phyloP scores from a whole-genome alignment of 805 yeast genomes.

The Hanseniaspora lachancei region DNA sequence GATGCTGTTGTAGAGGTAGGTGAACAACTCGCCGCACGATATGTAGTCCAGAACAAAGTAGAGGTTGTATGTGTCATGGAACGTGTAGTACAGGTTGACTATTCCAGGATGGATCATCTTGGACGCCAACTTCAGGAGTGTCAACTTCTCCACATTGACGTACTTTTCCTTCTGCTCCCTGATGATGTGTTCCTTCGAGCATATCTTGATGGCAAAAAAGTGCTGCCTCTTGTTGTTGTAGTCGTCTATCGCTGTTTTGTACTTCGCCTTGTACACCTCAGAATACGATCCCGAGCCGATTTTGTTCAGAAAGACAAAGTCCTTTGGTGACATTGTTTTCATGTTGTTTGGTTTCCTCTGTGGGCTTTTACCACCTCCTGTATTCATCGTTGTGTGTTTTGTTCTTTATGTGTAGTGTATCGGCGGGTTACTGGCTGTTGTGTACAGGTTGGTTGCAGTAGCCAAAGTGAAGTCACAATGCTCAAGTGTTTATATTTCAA shows the following conservation, averaged over 20 bases:
- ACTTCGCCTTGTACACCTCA: constrained; percentile 75
- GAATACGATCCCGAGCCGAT: constrained; percentile 95
- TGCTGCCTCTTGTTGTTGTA: constrained; percentile 20
- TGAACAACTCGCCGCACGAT: constrained; percentile 82
- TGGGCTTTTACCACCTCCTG: neutral
- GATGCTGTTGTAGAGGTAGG: constrained; percentile 42
- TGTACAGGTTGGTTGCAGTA: too few relatives aligned
- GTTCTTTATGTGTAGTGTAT: neutral
- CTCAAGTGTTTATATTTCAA: too few relatives aligned
- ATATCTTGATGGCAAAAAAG: constrained; percentile 71
- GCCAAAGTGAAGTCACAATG: too few relatives aligned
- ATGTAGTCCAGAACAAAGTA: constrained; percentile 92
- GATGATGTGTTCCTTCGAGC: constrained; percentile 84
- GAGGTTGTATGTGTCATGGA: constrained; percentile 77
- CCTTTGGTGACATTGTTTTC: constrained; percentile 25
- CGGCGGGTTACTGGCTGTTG: too few relatives aligned
- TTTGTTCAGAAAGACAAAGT: constrained; percentile 26
- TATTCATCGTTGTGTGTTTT: neutral
- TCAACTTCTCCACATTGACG: constrained; percentile 87
- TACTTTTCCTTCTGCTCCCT: constrained; percentile 89
- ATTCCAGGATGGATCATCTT: constrained; percentile 86
- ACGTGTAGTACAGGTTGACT: constrained; percentile 80
- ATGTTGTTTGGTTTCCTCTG: neutral
- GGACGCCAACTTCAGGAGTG: constrained; percentile 52
- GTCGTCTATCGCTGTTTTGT: constrained; percentile 29